These are phyloP conservation scores for Lichenothelia convexa DNA, from an alignment of 495 filamentous ascomycete species.

Conservation along the genomic window DNA sequence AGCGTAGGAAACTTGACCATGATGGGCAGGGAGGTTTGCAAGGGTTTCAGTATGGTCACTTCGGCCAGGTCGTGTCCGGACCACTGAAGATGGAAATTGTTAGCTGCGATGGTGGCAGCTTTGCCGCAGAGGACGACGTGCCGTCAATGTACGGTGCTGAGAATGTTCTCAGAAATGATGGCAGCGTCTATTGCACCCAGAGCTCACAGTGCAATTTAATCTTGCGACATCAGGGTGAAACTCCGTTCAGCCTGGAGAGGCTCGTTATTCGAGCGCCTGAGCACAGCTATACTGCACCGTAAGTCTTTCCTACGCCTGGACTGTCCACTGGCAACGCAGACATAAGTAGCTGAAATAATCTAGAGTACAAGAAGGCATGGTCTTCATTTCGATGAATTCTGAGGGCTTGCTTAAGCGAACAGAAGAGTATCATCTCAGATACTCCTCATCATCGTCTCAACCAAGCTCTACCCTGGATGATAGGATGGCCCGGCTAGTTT, in stretches of 20 bases:
- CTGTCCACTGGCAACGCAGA: too few species aligned
- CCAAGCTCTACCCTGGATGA: slow-evolving; percentile 6
- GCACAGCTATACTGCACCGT: slow-evolving; percentile 70
- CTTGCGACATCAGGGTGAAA: slow-evolving; percentile 56
- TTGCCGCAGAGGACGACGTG: slow-evolving; percentile 34
- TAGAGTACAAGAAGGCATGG: slow-evolving; percentile 82
- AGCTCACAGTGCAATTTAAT: slow-evolving; percentile 69
- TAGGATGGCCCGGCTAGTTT: background rate
- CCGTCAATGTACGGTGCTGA: slow-evolving; percentile 39
- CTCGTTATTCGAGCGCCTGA: slow-evolving; percentile 76
- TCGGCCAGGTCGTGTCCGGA: slow-evolving; percentile 68
- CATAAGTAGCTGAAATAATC: too few species aligned
- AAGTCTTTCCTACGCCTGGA: slow-evolving; percentile 26
- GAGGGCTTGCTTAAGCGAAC: slow-evolving; percentile 59
- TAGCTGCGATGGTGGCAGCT: slow-evolving; percentile 77
- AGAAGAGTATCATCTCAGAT: too few species aligned
- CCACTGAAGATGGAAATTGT: slow-evolving; percentile 66
- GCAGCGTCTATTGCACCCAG: slow-evolving; percentile 77
- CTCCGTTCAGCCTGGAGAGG: slow-evolving; percentile 63
- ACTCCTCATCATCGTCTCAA: too few species aligned
- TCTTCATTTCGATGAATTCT: slow-evolving; percentile 73
- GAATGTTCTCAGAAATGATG: slow-evolving; percentile 67
- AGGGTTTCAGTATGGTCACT: slow-evolving; percentile 58
- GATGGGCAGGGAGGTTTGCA: too few species aligned
- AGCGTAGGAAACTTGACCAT: too few species aligned